phyloP scores from a whole-genome alignment of 768 basidiomycete species.

The Trametes maxima region DNA sequence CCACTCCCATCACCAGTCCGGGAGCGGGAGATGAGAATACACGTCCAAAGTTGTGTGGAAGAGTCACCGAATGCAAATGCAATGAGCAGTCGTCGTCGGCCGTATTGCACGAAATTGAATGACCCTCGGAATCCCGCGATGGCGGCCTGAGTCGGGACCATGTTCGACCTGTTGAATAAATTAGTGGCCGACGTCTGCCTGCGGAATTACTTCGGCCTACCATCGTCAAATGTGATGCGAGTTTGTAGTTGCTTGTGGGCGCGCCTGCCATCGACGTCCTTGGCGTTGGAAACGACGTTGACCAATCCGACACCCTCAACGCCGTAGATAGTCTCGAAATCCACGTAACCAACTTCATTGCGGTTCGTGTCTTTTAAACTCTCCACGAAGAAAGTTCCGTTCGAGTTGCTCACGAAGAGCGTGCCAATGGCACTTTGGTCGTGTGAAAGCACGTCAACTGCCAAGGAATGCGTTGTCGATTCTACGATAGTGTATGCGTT shows the following conservation, averaged over 20 bases:
- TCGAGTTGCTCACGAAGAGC: constrained; percentile 92
- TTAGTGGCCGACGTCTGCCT: background rate
- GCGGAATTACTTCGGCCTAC: constrained; percentile 36
- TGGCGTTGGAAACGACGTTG: constrained; percentile 82
- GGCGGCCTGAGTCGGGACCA: constrained; percentile 74
- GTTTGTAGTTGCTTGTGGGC: constrained; percentile 76
- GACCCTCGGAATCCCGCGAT: constrained; percentile 56
- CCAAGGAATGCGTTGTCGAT: constrained; percentile 89
- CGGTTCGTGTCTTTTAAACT: constrained; percentile 92
- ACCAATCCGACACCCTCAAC: constrained; percentile 91
- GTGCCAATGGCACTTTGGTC: constrained; percentile 74
- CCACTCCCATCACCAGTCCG: constrained; percentile 96
- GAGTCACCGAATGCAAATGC: constrained; percentile 91
- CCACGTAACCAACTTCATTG: constrained; percentile 86
- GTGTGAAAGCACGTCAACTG: constrained; percentile 88
- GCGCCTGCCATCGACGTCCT: constrained; percentile 75
- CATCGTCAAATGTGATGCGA: constrained; percentile 89
- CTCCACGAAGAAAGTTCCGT: constrained; percentile 94
- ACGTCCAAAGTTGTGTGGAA: constrained; percentile 90
- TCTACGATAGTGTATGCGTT: constrained; percentile 98
- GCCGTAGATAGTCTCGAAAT: constrained; percentile 87
- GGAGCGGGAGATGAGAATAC: constrained; percentile 95
- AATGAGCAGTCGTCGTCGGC: constrained; percentile 71
- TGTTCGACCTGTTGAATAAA: constrained; percentile 50
- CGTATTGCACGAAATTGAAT: constrained; percentile 63